Evolutionary conservation across 495 filamentous ascomycete species (phyloP), one percentile per base, ranked within the genome.

Genomic region (Bacidia rubella): DNA sequence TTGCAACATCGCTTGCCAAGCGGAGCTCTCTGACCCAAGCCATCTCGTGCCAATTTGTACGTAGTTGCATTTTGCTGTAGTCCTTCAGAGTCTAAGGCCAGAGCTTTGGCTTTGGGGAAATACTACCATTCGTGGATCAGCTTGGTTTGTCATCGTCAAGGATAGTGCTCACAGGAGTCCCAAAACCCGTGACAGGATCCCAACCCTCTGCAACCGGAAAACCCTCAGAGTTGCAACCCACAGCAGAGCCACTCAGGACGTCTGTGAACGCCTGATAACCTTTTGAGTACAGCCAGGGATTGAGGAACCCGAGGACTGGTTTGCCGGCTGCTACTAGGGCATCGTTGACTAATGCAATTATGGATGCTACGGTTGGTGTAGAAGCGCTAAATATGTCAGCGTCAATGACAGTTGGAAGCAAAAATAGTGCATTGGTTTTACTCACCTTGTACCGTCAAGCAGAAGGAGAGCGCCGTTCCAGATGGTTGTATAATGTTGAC

Each of bases 301-400:
- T 89, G 27, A 87, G 59, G 69, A 87, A 88, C 0, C 85, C 85
- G 49, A 89, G 61, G 0, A 74, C 65, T 0, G 76, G 67, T 59
- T 77, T 64, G 20, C 74, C 74, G 17, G 68, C 69, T 0, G 72
- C 64, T 38, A 81, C 65, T 0, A 81, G 70, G 0, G 79, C 83
- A 55, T 83, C 81, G 54, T 88, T 87, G 38, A 89, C 68, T 17
- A 87, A 66, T 0, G 73, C 72, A 9, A 90, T 62, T 19, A 90
- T 63, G 15, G 75, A 81, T 2, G 77, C 74, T 19, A 83, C 77
- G 0, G 78, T 67, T 0, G 85, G 85, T 0, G 81, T 66, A 0
- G 79, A 71, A n/a, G 79, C 80, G 11, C 75, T 80, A n/a, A n/a
- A n/a, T n/a, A n/a, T n/a, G n/a, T n/a, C n/a, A n/a, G n/a, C n/a